phyloP scores from a whole-genome alignment of 2,329 filamentous ascomycete genomes.

The Botrytis porri region DNA sequence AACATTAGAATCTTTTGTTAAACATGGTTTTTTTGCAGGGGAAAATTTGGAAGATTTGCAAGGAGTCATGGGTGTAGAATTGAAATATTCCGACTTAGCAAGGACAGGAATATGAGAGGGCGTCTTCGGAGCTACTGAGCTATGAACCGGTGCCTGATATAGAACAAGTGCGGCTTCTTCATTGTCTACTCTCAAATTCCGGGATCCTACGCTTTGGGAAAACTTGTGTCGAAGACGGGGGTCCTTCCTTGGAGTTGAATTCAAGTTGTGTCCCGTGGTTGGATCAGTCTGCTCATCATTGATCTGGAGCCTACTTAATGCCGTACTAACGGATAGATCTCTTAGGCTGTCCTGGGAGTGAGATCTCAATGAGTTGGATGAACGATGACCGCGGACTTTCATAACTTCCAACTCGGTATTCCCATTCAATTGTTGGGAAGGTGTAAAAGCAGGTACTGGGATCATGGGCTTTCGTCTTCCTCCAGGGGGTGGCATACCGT shows the following conservation, averaged over 20 bases:
- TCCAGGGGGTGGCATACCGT: conserved; percentile 26
- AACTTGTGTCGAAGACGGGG: conserved; percentile 26
- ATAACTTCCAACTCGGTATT: conserved; percentile 31
- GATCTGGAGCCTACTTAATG: conserved; percentile 39
- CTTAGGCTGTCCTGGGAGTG: conserved; percentile 31
- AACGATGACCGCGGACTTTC: conserved; percentile 36
- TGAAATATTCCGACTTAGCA: conserved; percentile 32
- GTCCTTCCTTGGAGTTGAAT: conserved; percentile 20
- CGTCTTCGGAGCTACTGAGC: conserved; percentile 35
- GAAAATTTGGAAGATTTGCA: conserved; percentile 43
- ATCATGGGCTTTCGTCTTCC: conserved; percentile 53
- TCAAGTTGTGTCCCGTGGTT: conserved; percentile 24
- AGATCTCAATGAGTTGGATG: conserved; percentile 30
- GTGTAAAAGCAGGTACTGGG: conserved; percentile 38
- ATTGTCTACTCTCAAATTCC: conserved; percentile 29
- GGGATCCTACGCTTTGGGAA: conserved; percentile 27
- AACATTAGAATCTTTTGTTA: conserved; percentile 73
- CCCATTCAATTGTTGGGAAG: conserved; percentile 24
- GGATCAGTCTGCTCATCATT: conserved; percentile 23
- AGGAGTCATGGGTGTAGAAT: conserved; percentile 37
- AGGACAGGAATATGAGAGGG: conserved; percentile 39
- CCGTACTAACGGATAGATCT: conserved; percentile 41
- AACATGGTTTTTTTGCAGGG: conserved; percentile 50
- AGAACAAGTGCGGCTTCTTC: conserved; percentile 32
- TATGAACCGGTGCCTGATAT: conserved; percentile 29